Conservation (phyloP, 2,329 filamentous ascomycete genomes). For the Stagonosporopsis cucurbitacearum region DNA sequence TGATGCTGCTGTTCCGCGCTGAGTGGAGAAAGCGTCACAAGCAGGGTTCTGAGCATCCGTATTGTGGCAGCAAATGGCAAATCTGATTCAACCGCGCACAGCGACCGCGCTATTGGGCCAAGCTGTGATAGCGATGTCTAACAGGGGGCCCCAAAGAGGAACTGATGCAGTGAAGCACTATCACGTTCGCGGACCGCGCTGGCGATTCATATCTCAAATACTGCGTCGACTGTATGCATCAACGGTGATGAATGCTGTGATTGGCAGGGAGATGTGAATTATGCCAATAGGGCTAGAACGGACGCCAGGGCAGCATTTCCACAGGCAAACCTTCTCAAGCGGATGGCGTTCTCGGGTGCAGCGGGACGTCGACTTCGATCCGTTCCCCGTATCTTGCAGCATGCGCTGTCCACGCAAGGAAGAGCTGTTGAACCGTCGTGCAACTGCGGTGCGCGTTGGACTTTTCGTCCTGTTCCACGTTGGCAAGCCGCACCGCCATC, state of each 20-base stretch:
- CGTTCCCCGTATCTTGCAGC: conserved; percentile 18
- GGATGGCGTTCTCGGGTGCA: conserved; percentile 45
- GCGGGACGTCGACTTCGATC: conserved; percentile 37
- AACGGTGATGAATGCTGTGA: conserved; percentile 36
- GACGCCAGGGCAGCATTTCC: conserved; percentile 26
- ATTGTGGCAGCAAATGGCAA: conserved; percentile 45
- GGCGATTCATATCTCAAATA: conserved; percentile 27
- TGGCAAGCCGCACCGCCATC: conserved; percentile 1
- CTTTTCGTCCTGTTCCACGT: background rate
- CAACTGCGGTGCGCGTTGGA: conserved; percentile 3
- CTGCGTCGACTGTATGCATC: conserved; percentile 26
- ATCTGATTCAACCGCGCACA: conserved; percentile 46
- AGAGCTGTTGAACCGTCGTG: background rate
- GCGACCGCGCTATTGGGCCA: conserved; percentile 47
- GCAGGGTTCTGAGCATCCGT: conserved; percentile 41
- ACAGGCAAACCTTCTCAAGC: conserved; percentile 31
- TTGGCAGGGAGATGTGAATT: conserved; percentile 30
- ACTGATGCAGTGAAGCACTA: conserved; percentile 35
- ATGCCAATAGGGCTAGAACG: conserved; percentile 33
- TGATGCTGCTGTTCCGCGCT: conserved; percentile 43
- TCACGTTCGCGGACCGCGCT: conserved; percentile 37
- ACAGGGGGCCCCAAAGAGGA: conserved; percentile 32
- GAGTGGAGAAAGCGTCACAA: conserved; percentile 38
- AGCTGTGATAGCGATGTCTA: conserved; percentile 45
- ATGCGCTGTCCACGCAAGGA: conserved; percentile 16